Conservation (phyloP, 345 rosid species). For the Citrus maxima region DNA sequence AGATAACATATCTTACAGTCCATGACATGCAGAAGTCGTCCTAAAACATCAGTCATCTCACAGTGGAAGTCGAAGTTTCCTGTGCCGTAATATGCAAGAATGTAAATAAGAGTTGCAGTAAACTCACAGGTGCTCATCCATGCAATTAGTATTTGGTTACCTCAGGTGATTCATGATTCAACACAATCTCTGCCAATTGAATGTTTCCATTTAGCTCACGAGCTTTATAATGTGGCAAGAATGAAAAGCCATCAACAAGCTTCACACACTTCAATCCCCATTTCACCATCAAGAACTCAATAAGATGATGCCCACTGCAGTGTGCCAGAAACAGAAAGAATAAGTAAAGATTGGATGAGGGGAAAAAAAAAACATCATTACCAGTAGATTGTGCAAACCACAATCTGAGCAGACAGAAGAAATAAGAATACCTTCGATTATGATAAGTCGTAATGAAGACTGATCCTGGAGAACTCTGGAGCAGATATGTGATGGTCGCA, state of each 20-base stretch:
- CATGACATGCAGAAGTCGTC: too few relatives aligned
- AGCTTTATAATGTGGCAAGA: conserved; percentile 73
- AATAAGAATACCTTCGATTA: conserved; percentile 63
- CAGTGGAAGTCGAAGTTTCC: conserved; percentile 13
- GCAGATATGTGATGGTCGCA: conserved; percentile 74
- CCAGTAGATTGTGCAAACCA: too few relatives aligned
- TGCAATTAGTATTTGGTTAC: conserved; percentile 1
- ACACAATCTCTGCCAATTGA: conserved; percentile 68
- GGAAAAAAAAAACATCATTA: background rate
- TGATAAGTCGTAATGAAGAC: conserved; percentile 88
- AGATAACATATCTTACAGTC: background rate
- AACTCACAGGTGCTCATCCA: background rate
- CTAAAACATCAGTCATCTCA: conserved; percentile 7
- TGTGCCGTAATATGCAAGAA: conserved; percentile 14
- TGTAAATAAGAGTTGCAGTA: conserved; percentile 4
- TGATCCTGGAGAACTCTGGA: conserved; percentile 63
- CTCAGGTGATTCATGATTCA: conserved; percentile 26
- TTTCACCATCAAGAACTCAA: conserved; percentile 83
- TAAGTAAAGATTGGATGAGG: background rate
- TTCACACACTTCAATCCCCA: conserved; percentile 81
- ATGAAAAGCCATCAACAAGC: conserved; percentile 75
- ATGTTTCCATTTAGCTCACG: conserved; percentile 61
- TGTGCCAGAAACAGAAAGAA: background rate
- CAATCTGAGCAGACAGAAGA: background rate
- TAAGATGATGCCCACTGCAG: conserved; percentile 87